These are phyloP conservation scores for Globisporangium canariense DNA, from an alignment of 352 stramenopile genomes.

Conservation along the genomic window DNA sequence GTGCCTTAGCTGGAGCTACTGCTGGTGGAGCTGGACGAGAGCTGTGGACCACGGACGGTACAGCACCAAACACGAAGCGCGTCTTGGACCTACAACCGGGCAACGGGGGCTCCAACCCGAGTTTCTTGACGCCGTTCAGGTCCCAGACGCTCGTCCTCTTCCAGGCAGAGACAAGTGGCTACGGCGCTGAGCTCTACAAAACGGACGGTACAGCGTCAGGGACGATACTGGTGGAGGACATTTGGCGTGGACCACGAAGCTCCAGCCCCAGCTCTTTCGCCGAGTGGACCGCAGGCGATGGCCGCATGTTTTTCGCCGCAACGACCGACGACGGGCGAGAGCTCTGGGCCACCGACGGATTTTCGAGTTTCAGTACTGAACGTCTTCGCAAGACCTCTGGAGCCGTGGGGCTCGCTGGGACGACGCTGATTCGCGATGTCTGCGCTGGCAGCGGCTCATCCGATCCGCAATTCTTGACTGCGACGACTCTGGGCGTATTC, in stretches of 20 bases:
- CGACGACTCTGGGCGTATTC: conserved; percentile 37
- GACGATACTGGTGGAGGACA: conserved; percentile 51
- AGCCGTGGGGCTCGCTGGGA: conserved; percentile 18
- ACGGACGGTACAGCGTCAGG: conserved; percentile 46
- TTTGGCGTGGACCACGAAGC: conserved; percentile 41
- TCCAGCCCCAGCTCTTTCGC: conserved; percentile 44
- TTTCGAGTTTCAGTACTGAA: conserved; percentile 27
- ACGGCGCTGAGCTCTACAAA: conserved; percentile 58
- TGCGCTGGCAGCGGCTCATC: conserved; percentile 35
- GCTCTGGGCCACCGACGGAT: conserved; percentile 64
- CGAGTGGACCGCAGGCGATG: conserved; percentile 33
- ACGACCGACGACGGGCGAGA: conserved; percentile 47
- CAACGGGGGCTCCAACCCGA: conserved; percentile 31
- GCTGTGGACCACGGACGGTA: conserved; percentile 66
- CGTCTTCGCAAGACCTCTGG: conserved; percentile 9
- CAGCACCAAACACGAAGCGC: conserved; percentile 26
- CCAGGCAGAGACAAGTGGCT: conserved; percentile 31
- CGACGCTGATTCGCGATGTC: conserved; percentile 54
- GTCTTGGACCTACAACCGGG: conserved; percentile 48
- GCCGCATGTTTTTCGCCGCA: conserved; percentile 52
- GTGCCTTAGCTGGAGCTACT: neutral
- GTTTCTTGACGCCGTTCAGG: conserved; percentile 39
- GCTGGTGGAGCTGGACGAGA: conserved; percentile 29
- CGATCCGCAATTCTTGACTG: conserved; percentile 44
- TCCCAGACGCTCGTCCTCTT: conserved; percentile 40